A percentile compares a stretch with the other conserved stretches of the same genome.
Evolutionary conservation across 768 basidiomycete genomes (phyloP).

Genomic region (Lactifluus pinguis): DNA sequence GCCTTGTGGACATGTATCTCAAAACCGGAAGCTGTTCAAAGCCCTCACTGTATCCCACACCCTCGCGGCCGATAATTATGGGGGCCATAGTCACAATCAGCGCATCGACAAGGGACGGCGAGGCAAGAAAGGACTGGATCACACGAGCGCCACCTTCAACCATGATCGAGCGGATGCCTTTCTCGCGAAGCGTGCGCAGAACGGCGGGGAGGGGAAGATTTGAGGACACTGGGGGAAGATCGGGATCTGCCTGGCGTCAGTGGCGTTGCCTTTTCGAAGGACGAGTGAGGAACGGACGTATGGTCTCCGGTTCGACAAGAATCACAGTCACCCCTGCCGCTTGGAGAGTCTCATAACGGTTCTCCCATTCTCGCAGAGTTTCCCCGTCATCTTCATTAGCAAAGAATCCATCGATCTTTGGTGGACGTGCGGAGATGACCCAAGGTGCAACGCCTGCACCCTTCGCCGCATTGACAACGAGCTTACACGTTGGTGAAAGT

Average conservation of each 20-base stretch:
- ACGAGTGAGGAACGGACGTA: slow-evolving; percentile 28
- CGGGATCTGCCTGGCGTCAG: slow-evolving; percentile 6
- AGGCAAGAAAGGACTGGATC: slow-evolving; percentile 60
- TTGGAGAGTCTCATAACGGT: slow-evolving; percentile 40
- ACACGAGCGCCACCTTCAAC: slow-evolving; percentile 89
- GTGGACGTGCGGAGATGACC: slow-evolving; percentile 45
- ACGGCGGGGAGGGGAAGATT: slow-evolving; percentile 39
- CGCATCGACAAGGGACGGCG: slow-evolving; percentile 43
- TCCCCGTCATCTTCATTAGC: slow-evolving; percentile 16
- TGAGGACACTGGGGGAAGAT: slow-evolving; percentile 23
- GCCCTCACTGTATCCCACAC: slow-evolving; percentile 46
- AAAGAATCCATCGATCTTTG: slow-evolving; percentile 20
- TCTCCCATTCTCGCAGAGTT: slow-evolving; percentile 22
- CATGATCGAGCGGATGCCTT: slow-evolving; percentile 75
- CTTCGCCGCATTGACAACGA: slow-evolving; percentile 52
- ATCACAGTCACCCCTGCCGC: slow-evolving; percentile 60
- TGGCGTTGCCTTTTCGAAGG: background rate
- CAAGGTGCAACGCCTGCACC: slow-evolving; percentile 63
- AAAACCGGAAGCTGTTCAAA: slow-evolving; percentile 20
- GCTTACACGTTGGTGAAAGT: slow-evolving; percentile 55
- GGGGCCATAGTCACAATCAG: slow-evolving; percentile 86
- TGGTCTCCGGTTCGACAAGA: slow-evolving; percentile 31
- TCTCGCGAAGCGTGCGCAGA: slow-evolving; percentile 41
- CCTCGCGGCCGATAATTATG: slow-evolving; percentile 64
- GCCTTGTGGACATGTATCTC: slow-evolving; percentile 23